phyloP scores from a whole-genome alignment of 768 basidiomycete genomes.

The Trametes elegans region DNA sequence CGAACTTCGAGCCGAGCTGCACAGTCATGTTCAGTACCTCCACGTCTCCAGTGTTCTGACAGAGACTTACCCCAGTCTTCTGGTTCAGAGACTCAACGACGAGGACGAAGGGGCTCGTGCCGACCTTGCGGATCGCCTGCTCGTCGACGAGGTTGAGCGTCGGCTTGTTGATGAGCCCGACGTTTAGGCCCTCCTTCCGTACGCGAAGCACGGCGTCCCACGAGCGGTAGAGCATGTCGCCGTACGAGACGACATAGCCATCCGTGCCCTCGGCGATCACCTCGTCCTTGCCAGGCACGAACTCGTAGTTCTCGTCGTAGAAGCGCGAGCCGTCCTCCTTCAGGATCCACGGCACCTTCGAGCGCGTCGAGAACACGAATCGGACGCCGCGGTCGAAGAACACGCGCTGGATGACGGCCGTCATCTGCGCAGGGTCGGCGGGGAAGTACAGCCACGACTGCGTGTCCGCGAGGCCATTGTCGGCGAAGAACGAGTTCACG shows the following conservation, averaged over 20 bases:
- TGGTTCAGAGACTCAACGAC: constrained; percentile 86
- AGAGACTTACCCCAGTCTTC: constrained; percentile 68
- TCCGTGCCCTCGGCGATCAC: constrained; percentile 71
- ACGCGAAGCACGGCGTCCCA: constrained; percentile 80
- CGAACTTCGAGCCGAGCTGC: constrained; percentile 76
- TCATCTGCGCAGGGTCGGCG: constrained; percentile 80
- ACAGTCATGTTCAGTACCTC: not conserved
- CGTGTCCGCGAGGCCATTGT: constrained; percentile 81
- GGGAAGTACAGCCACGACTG: constrained; percentile 87
- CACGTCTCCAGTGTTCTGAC: too few relatives aligned
- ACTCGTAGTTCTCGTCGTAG: constrained; percentile 72
- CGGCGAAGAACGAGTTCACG: constrained; percentile 83
- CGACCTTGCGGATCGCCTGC: constrained; percentile 71
- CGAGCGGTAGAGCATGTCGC: constrained; percentile 83
- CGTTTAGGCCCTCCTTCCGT: constrained; percentile 69
- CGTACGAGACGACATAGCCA: constrained; percentile 83
- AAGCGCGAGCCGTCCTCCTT: constrained; percentile 68
- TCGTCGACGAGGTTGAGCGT: constrained; percentile 84
- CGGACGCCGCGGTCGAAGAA: constrained; percentile 84
- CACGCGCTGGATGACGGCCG: constrained; percentile 68
- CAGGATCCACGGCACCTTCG: constrained; percentile 86
- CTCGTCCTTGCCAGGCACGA: constrained; percentile 85
- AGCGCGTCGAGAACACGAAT: constrained; percentile 86
- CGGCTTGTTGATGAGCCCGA: constrained; percentile 86
- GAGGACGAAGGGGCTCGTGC: constrained; percentile 72